phyloP scores from a whole-genome alignment of 805 yeast genomes.

The Kazachstania bromeliacearum region DNA sequence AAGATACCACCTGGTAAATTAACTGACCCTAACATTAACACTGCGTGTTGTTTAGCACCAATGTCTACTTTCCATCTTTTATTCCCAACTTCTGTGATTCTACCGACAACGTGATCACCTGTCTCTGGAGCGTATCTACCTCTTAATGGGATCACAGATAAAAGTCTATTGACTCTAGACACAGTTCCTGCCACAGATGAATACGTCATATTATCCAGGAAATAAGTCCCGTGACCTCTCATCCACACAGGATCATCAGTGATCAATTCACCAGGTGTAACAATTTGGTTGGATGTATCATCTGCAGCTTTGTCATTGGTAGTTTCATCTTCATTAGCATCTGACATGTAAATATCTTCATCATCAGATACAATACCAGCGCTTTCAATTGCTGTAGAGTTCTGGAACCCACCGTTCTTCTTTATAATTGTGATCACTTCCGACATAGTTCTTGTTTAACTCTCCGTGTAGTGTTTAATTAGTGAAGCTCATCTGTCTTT shows the following conservation, averaged over 20 bases:
- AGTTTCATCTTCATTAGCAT: conserved; percentile 25
- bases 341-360: conserved; percentile 36
- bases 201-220: conserved; percentile 61
- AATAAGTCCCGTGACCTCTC: conserved; percentile 97
- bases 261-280: conserved; percentile 94
- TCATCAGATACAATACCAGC: conserved; percentile 18
- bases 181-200: conserved; percentile 91
- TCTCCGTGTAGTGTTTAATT: neutral
- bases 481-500: neutral
- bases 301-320: conserved; percentile 22
- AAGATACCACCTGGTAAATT: conserved; percentile 95
- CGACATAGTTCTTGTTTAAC: conserved; percentile 11
- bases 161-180: conserved; percentile 72
- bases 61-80: conserved; percentile 96
- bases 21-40: conserved; percentile 86
- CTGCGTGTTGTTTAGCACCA: conserved; percentile 90
- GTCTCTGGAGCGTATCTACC: conserved; percentile 90
- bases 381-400: conserved; percentile 4
- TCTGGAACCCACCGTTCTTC: conserved; percentile 22
- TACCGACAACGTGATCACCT: conserved; percentile 92
- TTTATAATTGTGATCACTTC: conserved; percentile 24
- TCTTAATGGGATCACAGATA: conserved; percentile 76
- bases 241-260: conserved; percentile 95
- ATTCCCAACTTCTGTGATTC: conserved; percentile 88
- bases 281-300: conserved; percentile 36